These are phyloP conservation scores for Mortierella alpina DNA, from an alignment of 192 early-diverging fungal genomes.

Conservation along the genomic window DNA sequence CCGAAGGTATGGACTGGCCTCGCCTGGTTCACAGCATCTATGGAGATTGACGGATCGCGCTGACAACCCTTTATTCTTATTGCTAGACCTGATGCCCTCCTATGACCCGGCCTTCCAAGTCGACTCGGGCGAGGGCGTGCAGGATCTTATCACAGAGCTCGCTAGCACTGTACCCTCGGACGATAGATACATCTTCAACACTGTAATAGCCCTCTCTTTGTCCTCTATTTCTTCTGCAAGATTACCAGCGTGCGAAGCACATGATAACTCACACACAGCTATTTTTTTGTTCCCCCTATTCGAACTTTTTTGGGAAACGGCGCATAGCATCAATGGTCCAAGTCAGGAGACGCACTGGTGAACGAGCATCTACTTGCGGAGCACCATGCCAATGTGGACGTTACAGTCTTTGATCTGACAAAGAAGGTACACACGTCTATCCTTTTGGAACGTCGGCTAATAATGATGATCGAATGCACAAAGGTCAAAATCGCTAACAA, in stretches of 20 bases:
- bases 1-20: constrained; percentile 15
- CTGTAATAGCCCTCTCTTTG: constrained; percentile 19
- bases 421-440: constrained; percentile 22
- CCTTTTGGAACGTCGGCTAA: neutral
- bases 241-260: neutral
- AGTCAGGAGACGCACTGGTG: constrained; percentile 47
- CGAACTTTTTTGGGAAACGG: neutral
- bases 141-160: constrained; percentile 43
- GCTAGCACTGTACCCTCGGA: constrained; percentile 25
- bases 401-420: constrained; percentile 42
- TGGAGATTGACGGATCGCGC: neutral
- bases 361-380: constrained; percentile 48
- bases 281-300: neutral
- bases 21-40: neutral
- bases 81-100: constrained; percentile 35
- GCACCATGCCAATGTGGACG: constrained; percentile 47
- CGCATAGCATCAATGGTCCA: constrained; percentile 40
- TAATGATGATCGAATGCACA: neutral
- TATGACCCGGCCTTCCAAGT: constrained; percentile 35
- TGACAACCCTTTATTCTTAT: neutral
- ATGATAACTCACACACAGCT: constrained; percentile 14
- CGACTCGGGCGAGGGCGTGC: constrained; percentile 27
- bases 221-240: neutral
- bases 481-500: neutral
- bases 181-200: constrained; percentile 46